Percentiles rank a stretch among this genome's conserved stretches.
Conservation (phyloP, 2,329 filamentous ascomycete genomes). For the Penicillium crustosum region DNA sequence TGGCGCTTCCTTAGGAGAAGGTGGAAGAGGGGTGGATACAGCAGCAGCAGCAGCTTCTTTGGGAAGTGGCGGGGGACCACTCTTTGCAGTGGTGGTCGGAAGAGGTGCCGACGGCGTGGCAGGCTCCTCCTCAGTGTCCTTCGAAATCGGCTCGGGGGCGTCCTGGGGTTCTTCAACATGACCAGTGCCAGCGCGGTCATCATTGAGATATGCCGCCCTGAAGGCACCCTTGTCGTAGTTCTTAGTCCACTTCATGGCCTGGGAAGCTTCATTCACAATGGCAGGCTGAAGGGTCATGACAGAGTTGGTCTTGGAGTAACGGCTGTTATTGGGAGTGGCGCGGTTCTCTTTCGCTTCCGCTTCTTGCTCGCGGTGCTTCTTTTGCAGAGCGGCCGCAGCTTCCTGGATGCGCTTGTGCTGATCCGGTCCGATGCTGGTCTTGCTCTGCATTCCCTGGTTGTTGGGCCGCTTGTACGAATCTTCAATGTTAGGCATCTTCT, state of each 20-base stretch:
- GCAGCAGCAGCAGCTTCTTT: constrained; percentile 29
- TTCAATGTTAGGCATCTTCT: constrained; percentile 52
- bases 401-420: constrained; percentile 92
- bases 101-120: constrained; percentile 22
- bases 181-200: constrained; percentile 70
- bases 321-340: constrained; percentile 59
- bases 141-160: constrained; percentile 7
- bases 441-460: constrained; percentile 62
- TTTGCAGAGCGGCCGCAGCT: constrained; percentile 80
- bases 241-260: constrained; percentile 94
- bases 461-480: constrained; percentile 54
- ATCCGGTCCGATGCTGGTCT: constrained; percentile 81
- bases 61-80: constrained; percentile 33
- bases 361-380: constrained; percentile 63
- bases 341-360: constrained; percentile 45
- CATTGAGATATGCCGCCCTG: constrained; percentile 79
- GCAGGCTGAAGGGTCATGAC: constrained; percentile 82
- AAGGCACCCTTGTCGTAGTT: constrained; percentile 90
- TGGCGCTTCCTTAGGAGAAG: constrained; percentile 27
- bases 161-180: constrained; percentile 48
- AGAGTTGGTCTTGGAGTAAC: constrained; percentile 77
- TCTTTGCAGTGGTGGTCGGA: constrained; percentile 29
- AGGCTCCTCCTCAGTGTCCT: constrained; percentile 37
- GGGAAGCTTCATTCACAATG: constrained; percentile 81
- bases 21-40: constrained; percentile 23